Evolutionary conservation across 2,329 filamentous ascomycete species (phyloP).

Genomic region (Fusarium circinatum): DNA sequence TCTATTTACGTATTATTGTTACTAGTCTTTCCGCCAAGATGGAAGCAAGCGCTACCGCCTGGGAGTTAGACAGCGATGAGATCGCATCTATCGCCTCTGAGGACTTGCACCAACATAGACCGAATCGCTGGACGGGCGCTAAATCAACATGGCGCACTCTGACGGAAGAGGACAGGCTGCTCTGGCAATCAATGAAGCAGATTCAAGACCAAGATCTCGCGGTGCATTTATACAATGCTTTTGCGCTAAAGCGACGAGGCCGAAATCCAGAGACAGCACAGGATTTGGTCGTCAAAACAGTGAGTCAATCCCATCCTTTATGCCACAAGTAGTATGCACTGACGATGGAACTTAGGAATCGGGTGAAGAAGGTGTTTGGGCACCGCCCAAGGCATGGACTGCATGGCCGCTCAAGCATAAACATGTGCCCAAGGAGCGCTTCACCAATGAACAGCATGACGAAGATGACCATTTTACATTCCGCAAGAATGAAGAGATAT

Average conservation of each 20-base stretch:
- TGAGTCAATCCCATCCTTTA: constrained; percentile 18
- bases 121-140: constrained; percentile 78
- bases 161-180: constrained; percentile 70
- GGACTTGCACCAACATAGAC: constrained; percentile 61
- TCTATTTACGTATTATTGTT: not conserved
- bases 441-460: constrained; percentile 59
- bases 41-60: constrained; percentile 42
- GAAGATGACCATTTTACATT: constrained; percentile 63
- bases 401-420: constrained; percentile 81
- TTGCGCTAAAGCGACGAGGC: constrained; percentile 67
- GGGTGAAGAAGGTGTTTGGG: constrained; percentile 54
- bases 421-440: constrained; percentile 68
- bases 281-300: constrained; percentile 45
- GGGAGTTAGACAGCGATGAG: constrained; percentile 59
- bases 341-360: constrained; percentile 39
- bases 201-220: constrained; percentile 73
- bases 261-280: constrained; percentile 41
- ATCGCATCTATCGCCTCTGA: constrained; percentile 59
- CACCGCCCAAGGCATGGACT: constrained; percentile 74
- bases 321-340: not conserved
- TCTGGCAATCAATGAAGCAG: constrained; percentile 71
- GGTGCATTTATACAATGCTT: constrained; percentile 82
- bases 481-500: constrained; percentile 53
- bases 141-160: constrained; percentile 72
- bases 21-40: constrained; percentile 3